These are phyloP conservation scores for Fraxinus cuspidata DNA, from an alignment of 257 asterid genomes.

Conservation along the genomic window DNA sequence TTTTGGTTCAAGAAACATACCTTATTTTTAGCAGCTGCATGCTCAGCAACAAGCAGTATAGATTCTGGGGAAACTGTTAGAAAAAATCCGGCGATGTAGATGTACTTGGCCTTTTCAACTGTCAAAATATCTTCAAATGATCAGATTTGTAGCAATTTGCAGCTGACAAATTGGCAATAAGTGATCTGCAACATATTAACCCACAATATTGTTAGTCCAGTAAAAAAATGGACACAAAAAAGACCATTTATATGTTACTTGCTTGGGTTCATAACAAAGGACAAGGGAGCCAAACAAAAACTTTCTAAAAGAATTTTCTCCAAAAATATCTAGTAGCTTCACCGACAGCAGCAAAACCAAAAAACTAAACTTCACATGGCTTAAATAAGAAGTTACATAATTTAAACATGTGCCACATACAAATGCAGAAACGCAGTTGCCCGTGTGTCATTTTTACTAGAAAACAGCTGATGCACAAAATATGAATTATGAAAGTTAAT, in stretches of 20 bases:
- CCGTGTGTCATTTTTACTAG: background rate
- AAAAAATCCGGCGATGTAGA: conserved; percentile 93
- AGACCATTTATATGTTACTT: background rate
- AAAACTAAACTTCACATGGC: background rate
- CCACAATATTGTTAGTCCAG: conserved; percentile 16
- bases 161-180: conserved; percentile 87
- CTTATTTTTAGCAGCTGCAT: conserved; percentile 90
- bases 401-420: background rate
- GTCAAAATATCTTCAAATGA: conserved; percentile 69
- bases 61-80: conserved; percentile 99
- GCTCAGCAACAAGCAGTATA: conserved; percentile 88
- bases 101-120: conserved; percentile 95
- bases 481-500: background rate
- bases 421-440: background rate
- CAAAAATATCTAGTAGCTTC: background rate
- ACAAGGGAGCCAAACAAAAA: background rate
- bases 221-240: conserved; percentile 1
- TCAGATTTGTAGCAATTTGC: conserved; percentile 88
- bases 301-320: background rate
- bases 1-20: conserved; percentile 27
- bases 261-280: background rate
- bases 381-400: background rate
- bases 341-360: background rate
- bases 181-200: conserved; percentile 65
- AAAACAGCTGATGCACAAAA: background rate